phyloP scores from a whole-genome alignment of 2,329 filamentous ascomycete species.

The Colletotrichum sp. region DNA sequence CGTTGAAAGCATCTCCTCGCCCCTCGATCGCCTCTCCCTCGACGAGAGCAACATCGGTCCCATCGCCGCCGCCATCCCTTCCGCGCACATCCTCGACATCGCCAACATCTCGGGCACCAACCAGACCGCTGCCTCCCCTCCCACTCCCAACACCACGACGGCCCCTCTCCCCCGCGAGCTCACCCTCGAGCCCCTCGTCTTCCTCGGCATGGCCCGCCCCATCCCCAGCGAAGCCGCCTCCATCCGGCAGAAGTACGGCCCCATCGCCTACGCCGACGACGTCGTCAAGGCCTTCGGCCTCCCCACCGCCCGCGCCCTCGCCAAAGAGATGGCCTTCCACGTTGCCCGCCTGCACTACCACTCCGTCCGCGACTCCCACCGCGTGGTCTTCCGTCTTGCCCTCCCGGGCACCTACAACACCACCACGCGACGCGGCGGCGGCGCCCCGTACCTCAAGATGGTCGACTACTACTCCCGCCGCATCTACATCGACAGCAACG shows the following conservation, averaged over 20 bases:
- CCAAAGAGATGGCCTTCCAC: neutral
- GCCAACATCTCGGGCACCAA: neutral
- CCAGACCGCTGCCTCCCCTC: neutral
- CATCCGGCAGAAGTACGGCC: neutral
- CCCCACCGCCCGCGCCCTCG: neutral
- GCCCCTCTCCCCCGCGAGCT: neutral
- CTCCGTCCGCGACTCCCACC: neutral
- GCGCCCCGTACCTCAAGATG: neutral
- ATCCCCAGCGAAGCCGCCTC: neutral
- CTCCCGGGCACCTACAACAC: neutral
- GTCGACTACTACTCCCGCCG: neutral
- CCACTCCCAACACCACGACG: rapidly evolving
- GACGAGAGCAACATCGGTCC: neutral
- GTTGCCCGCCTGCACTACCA: neutral
- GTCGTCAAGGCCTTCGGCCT: neutral
- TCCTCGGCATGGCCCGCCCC: neutral
- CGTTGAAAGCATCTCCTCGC: neutral
- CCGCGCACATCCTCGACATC: neutral
- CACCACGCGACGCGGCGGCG: neutral
- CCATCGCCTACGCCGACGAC: neutral
- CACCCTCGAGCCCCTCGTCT: neutral
- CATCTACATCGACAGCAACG: neutral
- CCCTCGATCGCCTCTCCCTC: neutral
- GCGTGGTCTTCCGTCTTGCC: neutral
- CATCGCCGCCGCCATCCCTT: neutral